These are phyloP conservation scores for Margaritispora aquatica DNA, from an alignment of 495 filamentous ascomycete species.

Conservation along the genomic window DNA sequence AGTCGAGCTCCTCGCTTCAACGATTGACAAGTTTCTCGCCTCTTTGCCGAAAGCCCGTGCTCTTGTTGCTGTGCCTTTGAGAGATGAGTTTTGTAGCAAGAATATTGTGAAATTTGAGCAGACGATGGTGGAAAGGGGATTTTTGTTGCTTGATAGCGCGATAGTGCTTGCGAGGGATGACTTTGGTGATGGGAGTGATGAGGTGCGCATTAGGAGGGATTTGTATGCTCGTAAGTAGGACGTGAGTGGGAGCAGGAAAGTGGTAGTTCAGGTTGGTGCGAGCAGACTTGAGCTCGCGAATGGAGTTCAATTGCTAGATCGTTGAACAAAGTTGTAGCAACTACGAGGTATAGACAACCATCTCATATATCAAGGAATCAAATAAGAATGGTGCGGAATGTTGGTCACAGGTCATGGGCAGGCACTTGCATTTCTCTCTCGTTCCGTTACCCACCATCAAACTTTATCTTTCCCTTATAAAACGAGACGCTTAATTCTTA, in stretches of 20 bases:
- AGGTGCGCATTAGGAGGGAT: not conserved
- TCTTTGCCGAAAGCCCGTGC: conserved; percentile 38
- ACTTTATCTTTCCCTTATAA: too few relatives aligned
- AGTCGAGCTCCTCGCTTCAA: conserved; percentile 52
- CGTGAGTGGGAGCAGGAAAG: not conserved
- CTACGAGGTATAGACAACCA: too few relatives aligned
- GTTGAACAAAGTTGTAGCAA: too few relatives aligned
- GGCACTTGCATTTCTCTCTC: too few relatives aligned
- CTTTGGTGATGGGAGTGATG: not conserved
- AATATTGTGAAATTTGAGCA: conserved; percentile 47
- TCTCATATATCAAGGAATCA: too few relatives aligned
- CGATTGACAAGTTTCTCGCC: conserved; percentile 48
- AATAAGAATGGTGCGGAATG: too few relatives aligned
- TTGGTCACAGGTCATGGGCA: too few relatives aligned
- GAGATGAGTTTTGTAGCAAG: conserved; percentile 46
- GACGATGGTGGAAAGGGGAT: conserved; percentile 45
- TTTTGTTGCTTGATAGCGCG: conserved; percentile 30
- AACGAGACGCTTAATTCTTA: too few relatives aligned
- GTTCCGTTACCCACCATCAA: too few relatives aligned
- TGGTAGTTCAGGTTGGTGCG: too few relatives aligned
- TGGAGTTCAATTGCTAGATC: too few relatives aligned
- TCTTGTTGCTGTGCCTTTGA: conserved; percentile 59
- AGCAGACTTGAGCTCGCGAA: too few relatives aligned
- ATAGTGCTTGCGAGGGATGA: not conserved
- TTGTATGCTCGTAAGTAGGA: not conserved